phyloP scores from a whole-genome alignment of 495 filamentous ascomycete species.

The Thermochaetoides thermophila region DNA sequence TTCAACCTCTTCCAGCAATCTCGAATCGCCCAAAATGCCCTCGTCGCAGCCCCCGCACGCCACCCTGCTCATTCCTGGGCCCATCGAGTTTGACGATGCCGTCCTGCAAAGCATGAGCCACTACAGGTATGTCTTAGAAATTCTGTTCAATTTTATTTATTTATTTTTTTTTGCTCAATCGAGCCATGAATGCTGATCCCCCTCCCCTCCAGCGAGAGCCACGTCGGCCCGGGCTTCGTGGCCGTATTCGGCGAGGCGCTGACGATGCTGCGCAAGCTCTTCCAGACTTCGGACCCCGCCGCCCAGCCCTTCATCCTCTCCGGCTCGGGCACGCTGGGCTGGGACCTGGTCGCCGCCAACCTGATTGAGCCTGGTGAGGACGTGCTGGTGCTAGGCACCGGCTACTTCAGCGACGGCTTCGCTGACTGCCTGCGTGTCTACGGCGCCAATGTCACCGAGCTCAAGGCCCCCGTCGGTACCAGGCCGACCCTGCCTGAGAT shows the following conservation, averaged over 20 bases:
- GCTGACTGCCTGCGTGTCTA: slow-evolving; percentile 83
- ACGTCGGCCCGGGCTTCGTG: slow-evolving; percentile 79
- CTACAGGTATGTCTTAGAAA: slow-evolving; percentile 48
- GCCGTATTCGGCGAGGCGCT: slow-evolving; percentile 81
- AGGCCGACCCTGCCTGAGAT: slow-evolving; percentile 77
- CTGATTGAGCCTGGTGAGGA: slow-evolving; percentile 77
- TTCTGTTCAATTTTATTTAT: background rate
- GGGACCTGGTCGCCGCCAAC: slow-evolving; percentile 90
- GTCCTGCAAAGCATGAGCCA: slow-evolving; percentile 92
- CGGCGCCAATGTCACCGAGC: slow-evolving; percentile 72
- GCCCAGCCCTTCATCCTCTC: slow-evolving; percentile 87
- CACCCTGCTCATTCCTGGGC: slow-evolving; percentile 82
- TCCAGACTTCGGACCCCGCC: slow-evolving; percentile 67
- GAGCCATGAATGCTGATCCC: slow-evolving; percentile 3
- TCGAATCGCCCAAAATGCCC: no score
- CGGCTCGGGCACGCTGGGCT: slow-evolving; percentile 89
- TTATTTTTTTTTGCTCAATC: background rate
- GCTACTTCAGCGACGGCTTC: slow-evolving; percentile 95
- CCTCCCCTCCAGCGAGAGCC: slow-evolving; percentile 54
- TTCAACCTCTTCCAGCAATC: no score
- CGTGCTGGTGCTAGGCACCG: slow-evolving; percentile 82
- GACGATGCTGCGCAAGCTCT: slow-evolving; percentile 76
- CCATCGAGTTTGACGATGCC: slow-evolving; percentile 97
- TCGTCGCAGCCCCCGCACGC: slow-evolving; percentile 67
- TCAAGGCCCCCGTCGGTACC: slow-evolving; percentile 78